Evolutionary conservation across 2,329 filamentous ascomycete species (phyloP), one percentile per base, ranked within the genome.

Genomic region (Stemphylium beticola): DNA sequence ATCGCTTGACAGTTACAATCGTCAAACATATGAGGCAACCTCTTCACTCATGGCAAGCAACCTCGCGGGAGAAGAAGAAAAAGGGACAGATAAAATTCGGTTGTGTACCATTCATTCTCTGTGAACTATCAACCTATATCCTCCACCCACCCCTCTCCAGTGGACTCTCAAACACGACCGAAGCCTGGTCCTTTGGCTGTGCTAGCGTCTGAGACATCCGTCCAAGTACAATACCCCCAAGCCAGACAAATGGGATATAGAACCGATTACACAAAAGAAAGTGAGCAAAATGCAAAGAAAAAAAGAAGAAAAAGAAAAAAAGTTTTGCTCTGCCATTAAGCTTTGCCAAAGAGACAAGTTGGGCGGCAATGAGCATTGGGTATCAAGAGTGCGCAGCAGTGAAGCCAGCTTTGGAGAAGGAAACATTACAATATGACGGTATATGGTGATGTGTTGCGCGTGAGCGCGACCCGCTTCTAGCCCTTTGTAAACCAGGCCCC

Each of bases 401-500:
- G 29, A 44, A 41, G 33, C 29, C 29, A 33, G 40, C 49, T 31
- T 45, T 38, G 48, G 40, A 36, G 43, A 41, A 53, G 41, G 50
- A 47, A 54, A 45, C 40, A 62, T 60, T 57, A 60, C 52, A 60
- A 47, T 55, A 47, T 26, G 31, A 34, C 47, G 51, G 40, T 53
- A 60, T 46, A 34, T 14, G 37, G 31, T 17, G 29, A 31, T 59
- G 53, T 55, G 31, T 37, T 58, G 60, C 54, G 49, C 60, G 58
- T 53, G 60, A 46, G 57, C 54, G 49, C 52, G 43, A 44, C 41
- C 26, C 54, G 51, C 57, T 54, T 62, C 57, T 62, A 58, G 57
- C 57, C 51, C 49, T 57, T 37, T 31, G 42, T n/a, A 11, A 33
- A 51, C 18, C 20, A 17, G 43, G 42, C 42, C 49, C 57, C 49